Evolutionary conservation across 2,329 filamentous ascomycete genomes (phyloP).

Genomic region (Cladosporium sp.): DNA sequence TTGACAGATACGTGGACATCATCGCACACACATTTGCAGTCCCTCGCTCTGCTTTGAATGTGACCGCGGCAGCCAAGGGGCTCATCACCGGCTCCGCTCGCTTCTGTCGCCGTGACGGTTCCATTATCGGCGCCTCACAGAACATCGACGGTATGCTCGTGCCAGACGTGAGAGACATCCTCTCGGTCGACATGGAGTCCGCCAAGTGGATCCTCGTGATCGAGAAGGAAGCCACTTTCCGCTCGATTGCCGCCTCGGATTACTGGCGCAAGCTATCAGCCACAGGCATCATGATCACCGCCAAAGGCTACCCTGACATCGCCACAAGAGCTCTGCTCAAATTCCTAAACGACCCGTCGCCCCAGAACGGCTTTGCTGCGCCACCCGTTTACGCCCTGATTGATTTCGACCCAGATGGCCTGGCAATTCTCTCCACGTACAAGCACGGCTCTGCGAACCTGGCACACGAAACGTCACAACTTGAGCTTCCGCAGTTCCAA

Average conservation of each 20-base stretch:
- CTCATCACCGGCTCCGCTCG: slow-evolving; percentile 58
- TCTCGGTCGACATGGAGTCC: slow-evolving; percentile 45
- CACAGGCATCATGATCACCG: slow-evolving; percentile 66
- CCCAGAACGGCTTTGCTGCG: slow-evolving; percentile 38
- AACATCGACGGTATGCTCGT: slow-evolving; percentile 56
- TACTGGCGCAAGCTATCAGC: slow-evolving; percentile 52
- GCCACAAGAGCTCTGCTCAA: slow-evolving; percentile 63
- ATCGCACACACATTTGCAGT: slow-evolving; percentile 66
- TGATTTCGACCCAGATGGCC: slow-evolving; percentile 73
- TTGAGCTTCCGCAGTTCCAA: slow-evolving; percentile 48
- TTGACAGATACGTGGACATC: slow-evolving; percentile 71
- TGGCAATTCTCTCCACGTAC: slow-evolving; percentile 71
- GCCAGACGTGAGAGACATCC: slow-evolving; percentile 50
- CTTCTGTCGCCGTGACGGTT: slow-evolving; percentile 45
- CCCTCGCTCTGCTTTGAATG: slow-evolving; percentile 62
- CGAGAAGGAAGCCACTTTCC: slow-evolving; percentile 82
- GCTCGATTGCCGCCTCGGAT: slow-evolving; percentile 55
- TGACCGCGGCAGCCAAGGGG: slow-evolving; percentile 72
- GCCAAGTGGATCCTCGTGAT: slow-evolving; percentile 67
- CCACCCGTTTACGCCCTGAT: slow-evolving; percentile 60
- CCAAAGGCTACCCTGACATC: slow-evolving; percentile 78
- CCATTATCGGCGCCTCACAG: slow-evolving; percentile 36
- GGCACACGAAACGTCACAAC: slow-evolving; percentile 53
- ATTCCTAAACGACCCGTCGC: slow-evolving; percentile 45
- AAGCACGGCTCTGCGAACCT: slow-evolving; percentile 63